Percentiles rank a stretch among this genome's conserved stretches.
These are phyloP conservation scores for Exophiala bonariae DNA, from an alignment of 2,329 filamentous ascomycete species.

Conservation along the genomic window DNA sequence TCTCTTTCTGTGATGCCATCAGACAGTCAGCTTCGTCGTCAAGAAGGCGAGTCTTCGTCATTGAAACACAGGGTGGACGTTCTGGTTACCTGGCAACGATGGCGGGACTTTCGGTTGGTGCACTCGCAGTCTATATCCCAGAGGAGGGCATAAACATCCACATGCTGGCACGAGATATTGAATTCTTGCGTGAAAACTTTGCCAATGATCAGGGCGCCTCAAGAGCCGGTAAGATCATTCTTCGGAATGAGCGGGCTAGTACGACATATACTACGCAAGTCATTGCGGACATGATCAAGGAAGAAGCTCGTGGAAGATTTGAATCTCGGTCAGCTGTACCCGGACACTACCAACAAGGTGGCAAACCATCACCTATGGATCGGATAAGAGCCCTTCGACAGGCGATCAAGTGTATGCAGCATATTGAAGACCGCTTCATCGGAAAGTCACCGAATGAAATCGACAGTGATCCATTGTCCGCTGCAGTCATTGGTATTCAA, in stretches of 20 bases:
- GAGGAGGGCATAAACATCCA: slow-evolving; percentile 93
- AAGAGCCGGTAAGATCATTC: slow-evolving; percentile 86
- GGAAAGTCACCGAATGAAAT: slow-evolving; percentile 67
- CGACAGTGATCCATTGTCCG: slow-evolving; percentile 69
- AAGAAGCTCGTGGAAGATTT: slow-evolving; percentile 88
- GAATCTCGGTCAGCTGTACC: slow-evolving; percentile 90
- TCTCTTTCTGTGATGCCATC: slow-evolving; percentile 95
- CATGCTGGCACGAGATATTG: slow-evolving; percentile 89
- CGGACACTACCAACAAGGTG: slow-evolving; percentile 92
- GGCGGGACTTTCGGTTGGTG: slow-evolving; percentile 87
- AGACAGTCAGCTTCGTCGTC: slow-evolving; percentile 95
- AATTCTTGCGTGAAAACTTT: slow-evolving; percentile 84
- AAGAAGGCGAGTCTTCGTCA: slow-evolving; percentile 90
- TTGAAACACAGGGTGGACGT: slow-evolving; percentile 93
- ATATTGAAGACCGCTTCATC: slow-evolving; percentile 72
- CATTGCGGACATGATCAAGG: slow-evolving; percentile 92
- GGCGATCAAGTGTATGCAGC: slow-evolving; percentile 91
- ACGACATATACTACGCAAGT: slow-evolving; percentile 88
- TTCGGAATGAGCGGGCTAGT: slow-evolving; percentile 95
- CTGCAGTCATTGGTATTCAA: slow-evolving; percentile 86
- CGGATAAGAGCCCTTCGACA: slow-evolving; percentile 87
- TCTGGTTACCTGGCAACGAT: slow-evolving; percentile 93
- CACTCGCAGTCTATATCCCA: slow-evolving; percentile 90
- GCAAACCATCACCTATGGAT: slow-evolving; percentile 93
- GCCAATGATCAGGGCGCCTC: slow-evolving; percentile 81